These are phyloP conservation scores for Tarenaya hassleriana DNA, from an alignment of 345 rosid species.

Conservation along the genomic window DNA sequence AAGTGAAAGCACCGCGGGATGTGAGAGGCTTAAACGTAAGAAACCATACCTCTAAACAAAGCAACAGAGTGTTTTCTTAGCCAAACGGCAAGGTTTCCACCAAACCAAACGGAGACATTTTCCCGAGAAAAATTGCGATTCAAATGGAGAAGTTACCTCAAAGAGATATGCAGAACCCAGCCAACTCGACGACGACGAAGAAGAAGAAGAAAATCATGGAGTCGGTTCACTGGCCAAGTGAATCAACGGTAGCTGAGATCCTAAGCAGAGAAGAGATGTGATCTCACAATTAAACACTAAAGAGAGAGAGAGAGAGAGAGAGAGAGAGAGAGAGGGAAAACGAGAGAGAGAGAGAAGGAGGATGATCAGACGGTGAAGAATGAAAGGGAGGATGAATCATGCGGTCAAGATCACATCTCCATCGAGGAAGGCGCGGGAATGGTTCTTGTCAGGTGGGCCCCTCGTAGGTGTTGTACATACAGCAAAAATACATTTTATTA, in stretches of 20 bases:
- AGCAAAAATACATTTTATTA: no score
- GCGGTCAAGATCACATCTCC: slow-evolving; percentile 19
- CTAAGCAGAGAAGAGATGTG: slow-evolving; percentile 14
- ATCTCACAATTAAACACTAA: slow-evolving; percentile 19
- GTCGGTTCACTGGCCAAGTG: slow-evolving; percentile 19
- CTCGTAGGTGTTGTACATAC: no score
- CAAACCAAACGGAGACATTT: slow-evolving; percentile 10
- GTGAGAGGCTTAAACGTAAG: not conserved
- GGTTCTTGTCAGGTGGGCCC: slow-evolving; percentile 33
- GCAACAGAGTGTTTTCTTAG: not conserved
- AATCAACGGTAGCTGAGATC: slow-evolving; percentile 25
- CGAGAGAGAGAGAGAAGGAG: slow-evolving; percentile 11
- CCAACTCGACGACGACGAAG: slow-evolving; percentile 1
- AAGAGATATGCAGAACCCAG: slow-evolving; percentile 14
- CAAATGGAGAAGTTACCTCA: slow-evolving; percentile 16
- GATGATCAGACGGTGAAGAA: slow-evolving; percentile 40
- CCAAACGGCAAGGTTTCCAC: slow-evolving; percentile 16
- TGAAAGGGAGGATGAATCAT: not conserved
- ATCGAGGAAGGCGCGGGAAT: slow-evolving; percentile 30
- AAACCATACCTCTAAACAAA: not conserved
- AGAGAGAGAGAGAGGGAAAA: slow-evolving; percentile 16
- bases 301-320: slow-evolving; percentile 17
- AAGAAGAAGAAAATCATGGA: slow-evolving; percentile 10
- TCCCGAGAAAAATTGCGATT: slow-evolving; percentile 7
- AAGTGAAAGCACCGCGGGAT: not conserved